A percentile compares a stretch with the other conserved stretches of the same genome.
These are phyloP conservation scores for Tetrapisispora arboricola DNA, from an alignment of 805 yeast genomes.

Conservation along the genomic window DNA sequence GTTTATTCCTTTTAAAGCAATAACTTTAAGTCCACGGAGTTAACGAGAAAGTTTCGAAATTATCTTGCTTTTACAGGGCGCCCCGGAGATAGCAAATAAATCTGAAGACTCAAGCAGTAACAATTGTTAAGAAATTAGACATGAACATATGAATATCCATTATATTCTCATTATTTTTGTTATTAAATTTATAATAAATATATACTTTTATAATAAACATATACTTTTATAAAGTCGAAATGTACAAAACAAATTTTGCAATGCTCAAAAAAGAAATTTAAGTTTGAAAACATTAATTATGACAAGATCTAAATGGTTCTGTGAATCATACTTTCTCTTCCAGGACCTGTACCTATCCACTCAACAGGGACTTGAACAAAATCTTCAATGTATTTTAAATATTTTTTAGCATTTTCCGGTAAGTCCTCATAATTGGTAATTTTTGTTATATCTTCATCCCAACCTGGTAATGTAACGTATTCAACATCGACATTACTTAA, in stretches of 20 bases:
- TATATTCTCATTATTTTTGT: too few relatives aligned
- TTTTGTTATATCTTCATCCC: constrained; percentile 77
- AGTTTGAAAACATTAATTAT: too few relatives aligned
- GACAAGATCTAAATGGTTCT: constrained; percentile 27
- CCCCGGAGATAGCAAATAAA: not conserved
- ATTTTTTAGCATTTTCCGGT: constrained; percentile 80
- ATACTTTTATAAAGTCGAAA: too few relatives aligned
- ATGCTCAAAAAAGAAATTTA: too few relatives aligned
- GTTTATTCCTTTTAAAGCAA: not conserved
- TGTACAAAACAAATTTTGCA: too few relatives aligned
- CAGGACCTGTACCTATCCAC: constrained; percentile 99
- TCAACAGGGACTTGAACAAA: constrained; percentile 74
- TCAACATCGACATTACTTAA: constrained; percentile 88
- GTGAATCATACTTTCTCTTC: constrained; percentile 83
- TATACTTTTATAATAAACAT: too few relatives aligned
- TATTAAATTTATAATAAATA: too few relatives aligned
- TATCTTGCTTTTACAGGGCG: too few relatives aligned
- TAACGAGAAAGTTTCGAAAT: too few relatives aligned
- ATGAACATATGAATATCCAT: too few relatives aligned
- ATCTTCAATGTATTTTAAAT: constrained; percentile 78
- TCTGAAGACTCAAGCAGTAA: too few relatives aligned
- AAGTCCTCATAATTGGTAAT: constrained; percentile 62
- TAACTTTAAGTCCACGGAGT: not conserved
- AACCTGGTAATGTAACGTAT: constrained; percentile 87
- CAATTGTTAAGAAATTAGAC: too few relatives aligned